Percentiles rank a stretch among this genome's conserved stretches.
phyloP scores from a whole-genome alignment of 176 grass and related monocot genomes.

The Elaeis guineensis region DNA sequence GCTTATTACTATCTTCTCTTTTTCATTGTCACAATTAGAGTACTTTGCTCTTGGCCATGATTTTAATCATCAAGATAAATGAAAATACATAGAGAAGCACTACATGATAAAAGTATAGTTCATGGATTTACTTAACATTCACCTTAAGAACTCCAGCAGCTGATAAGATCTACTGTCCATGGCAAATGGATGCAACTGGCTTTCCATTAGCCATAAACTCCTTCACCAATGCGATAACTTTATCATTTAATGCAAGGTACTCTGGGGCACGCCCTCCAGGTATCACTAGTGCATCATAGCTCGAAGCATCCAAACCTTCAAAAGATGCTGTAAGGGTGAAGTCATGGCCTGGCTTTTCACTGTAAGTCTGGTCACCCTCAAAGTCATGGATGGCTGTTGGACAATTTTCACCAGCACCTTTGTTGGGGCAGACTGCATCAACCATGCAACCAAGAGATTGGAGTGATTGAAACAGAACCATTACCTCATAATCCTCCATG shows the following conservation, averaged over 20 bases:
- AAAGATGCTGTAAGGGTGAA: slow-evolving; percentile 74
- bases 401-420: slow-evolving; percentile 63
- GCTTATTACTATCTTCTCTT: too few species aligned
- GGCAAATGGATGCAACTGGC: slow-evolving; percentile 89
- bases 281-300: slow-evolving; percentile 79
- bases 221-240: slow-evolving; percentile 62
- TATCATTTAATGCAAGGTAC: slow-evolving; percentile 72
- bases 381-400: slow-evolving; percentile 90
- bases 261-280: slow-evolving; percentile 82
- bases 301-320: slow-evolving; percentile 36
- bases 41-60: too few species aligned
- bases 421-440: slow-evolving; percentile 64
- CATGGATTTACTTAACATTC: too few species aligned
- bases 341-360: slow-evolving; percentile 94
- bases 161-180: slow-evolving; percentile 77
- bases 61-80: too few species aligned
- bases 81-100: too few species aligned
- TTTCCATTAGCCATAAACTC: slow-evolving; percentile 61
- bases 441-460: slow-evolving; percentile 89
- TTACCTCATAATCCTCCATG: slow-evolving; percentile 98
- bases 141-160: slow-evolving; percentile 90
- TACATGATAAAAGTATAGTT: too few species aligned
- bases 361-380: slow-evolving; percentile 92
- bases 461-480: slow-evolving; percentile 88
- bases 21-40: too few species aligned